phyloP scores from a whole-genome alignment of 169 alveolate genomes.

The Cryptosporidium xiaoi region DNA sequence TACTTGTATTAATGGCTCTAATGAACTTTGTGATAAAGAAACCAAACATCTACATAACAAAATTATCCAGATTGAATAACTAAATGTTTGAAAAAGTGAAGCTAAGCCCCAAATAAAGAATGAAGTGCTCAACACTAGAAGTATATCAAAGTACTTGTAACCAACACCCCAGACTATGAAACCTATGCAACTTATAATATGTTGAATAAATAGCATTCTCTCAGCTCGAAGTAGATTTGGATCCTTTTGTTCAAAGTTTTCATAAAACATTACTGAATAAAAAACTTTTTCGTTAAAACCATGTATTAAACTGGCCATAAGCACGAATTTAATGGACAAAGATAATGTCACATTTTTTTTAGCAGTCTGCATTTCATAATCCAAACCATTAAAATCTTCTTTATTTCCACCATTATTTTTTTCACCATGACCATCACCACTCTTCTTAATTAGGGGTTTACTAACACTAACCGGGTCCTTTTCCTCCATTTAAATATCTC shows the following conservation, averaged over 20 bases:
- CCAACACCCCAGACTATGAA: slow-evolving; percentile 57
- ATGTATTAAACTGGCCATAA: slow-evolving; percentile 37
- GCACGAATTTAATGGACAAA: slow-evolving; percentile 10
- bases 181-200: slow-evolving; percentile 44
- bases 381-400: no score
- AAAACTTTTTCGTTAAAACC: slow-evolving; percentile 52
- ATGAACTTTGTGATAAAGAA: slow-evolving; percentile 31
- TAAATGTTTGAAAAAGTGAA: slow-evolving; percentile 26
- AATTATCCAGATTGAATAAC: background rate
- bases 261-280: slow-evolving; percentile 12
- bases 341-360: background rate
- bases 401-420: no score
- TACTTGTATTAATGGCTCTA: slow-evolving; percentile 35
- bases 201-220: slow-evolving; percentile 22
- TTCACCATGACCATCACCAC: no score
- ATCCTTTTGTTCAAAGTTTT: background rate
- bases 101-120: slow-evolving; percentile 42
- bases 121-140: slow-evolving; percentile 18
- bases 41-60: slow-evolving; percentile 11
- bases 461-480: no score
- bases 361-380: background rate
- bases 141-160: slow-evolving; percentile 24
- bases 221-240: background rate
- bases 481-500: no score
- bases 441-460: no score